Evolutionary conservation across 768 basidiomycete species (phyloP), one percentile per base, ranked within the genome.

Genomic region (Calocera cornea): DNA sequence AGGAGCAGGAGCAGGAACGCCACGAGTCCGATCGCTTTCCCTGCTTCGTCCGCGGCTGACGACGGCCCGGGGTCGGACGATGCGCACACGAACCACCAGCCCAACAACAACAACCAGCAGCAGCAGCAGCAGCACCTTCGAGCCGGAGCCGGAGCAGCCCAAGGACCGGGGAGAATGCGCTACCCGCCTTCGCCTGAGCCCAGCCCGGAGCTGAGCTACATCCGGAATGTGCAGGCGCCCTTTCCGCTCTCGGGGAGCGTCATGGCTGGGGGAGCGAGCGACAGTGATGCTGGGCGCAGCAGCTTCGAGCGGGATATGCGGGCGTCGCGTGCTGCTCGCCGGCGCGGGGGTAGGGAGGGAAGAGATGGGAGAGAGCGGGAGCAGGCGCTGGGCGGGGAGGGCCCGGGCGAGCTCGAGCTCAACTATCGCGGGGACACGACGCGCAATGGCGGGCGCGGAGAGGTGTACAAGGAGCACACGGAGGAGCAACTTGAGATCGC

Each of bases 301-400:
- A 60, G 54, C 19, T 60, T 60, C 54, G 54, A 60, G 31, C 54
- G 54, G 31, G 54, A 60, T 27, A 60, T 60, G 54, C 54, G 54
- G 24, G 54, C 54, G 5, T 60, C 54, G 16, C 54, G 54, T 10
- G 54, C 54, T 31, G 54, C 54, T 8, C 44, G 44, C 31, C 27
- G 14, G 8, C 54, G 54, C 54, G 2, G 31, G 14, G 54, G 31
- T 7, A 10, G 49, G 22, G 12, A 10, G 24, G 49, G 24, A 8
- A 27, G 22, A 10, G 14, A 27, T 27, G 54, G 31, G 14, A 27
- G 27, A 19, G 44, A 24, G 24, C 44, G 44, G 5, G 8, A 47
- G 24, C 16, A 3, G 44, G 44, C 44, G 16, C 24, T 19, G 24
- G 44, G 44, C 44, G 44, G 8, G 31, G 54, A 27, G 10, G 54